A percentile compares a stretch with the other conserved stretches of the same genome.
phyloP scores from a whole-genome alignment of 805 yeast species.

The Candida boleticola region DNA sequence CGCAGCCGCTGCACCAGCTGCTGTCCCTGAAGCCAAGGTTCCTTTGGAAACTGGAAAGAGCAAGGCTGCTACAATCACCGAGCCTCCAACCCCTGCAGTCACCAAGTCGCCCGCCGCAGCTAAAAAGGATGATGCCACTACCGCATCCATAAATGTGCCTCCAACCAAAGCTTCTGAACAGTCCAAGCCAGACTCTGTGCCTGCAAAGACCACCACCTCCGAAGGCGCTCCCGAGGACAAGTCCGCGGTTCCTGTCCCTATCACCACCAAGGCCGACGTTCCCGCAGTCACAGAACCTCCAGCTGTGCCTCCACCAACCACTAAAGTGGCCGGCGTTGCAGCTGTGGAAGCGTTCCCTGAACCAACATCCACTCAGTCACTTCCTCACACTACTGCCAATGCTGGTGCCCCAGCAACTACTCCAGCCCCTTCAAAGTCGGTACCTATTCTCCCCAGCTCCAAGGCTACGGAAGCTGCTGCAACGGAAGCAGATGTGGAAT shows the following conservation, averaged over 20 bases:
- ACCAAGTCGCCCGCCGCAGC: slow-evolving; percentile 2
- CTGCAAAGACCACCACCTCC: background rate
- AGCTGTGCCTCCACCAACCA: slow-evolving; percentile 11
- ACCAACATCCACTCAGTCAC: slow-evolving; percentile 3
- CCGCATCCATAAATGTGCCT: slow-evolving; percentile 15
- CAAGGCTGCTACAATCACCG: slow-evolving; percentile 5
- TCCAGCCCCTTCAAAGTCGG: slow-evolving; percentile 1
- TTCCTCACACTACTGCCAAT: background rate
- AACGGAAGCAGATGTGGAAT: slow-evolving; percentile 7
- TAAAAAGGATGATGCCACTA: slow-evolving; percentile 21
- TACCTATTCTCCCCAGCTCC: too few relatives aligned
- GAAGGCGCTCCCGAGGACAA: background rate
- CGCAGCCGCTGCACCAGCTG: background rate
- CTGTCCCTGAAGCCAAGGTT: background rate
- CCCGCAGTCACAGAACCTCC: slow-evolving; percentile 1
- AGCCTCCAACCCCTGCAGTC: slow-evolving; percentile 7
- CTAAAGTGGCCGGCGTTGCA: background rate
- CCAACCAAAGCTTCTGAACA: background rate
- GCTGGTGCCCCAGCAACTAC: slow-evolving; percentile 3
- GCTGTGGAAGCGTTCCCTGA: slow-evolving; percentile 1
- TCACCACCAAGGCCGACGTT: background rate
- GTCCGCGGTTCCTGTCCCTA: background rate
- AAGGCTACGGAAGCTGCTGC: slow-evolving; percentile 6
- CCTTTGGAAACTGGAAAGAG: slow-evolving; percentile 1
- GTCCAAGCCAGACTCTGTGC: background rate